Percentiles rank a stretch among this genome's conserved stretches.
These are phyloP conservation scores for Linnemannia hyalina DNA, from an alignment of 192 early-diverging fungal species.

Conservation along the genomic window DNA sequence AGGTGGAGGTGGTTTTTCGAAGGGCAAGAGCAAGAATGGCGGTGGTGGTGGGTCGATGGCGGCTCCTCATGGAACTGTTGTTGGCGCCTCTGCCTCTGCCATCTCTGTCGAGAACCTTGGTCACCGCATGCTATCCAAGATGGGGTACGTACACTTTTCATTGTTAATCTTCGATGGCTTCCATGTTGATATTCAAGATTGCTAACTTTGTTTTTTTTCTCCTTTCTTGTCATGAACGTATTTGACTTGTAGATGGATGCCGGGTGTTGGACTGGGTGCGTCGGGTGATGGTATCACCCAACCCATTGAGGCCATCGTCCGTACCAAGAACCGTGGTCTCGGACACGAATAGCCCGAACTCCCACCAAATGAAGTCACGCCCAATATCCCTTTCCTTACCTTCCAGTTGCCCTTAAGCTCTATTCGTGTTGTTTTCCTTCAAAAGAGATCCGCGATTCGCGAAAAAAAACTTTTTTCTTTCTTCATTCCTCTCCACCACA, in stretches of 20 bases:
- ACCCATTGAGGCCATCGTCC: slow-evolving; percentile 67
- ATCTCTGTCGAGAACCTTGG: slow-evolving; percentile 73
- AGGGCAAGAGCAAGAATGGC: slow-evolving; percentile 13
- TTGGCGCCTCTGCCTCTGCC: slow-evolving; percentile 66
- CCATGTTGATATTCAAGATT: background rate
- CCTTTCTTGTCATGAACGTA: background rate
- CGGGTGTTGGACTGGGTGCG: slow-evolving; percentile 62
- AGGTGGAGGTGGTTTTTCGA: background rate
- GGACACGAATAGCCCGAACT: slow-evolving; percentile 41
- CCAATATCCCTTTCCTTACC: background rate
- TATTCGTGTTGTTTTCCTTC: background rate
- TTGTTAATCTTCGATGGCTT: background rate
- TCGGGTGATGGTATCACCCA: slow-evolving; percentile 61
- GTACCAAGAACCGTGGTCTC: slow-evolving; percentile 59
- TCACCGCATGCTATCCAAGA: slow-evolving; percentile 74
- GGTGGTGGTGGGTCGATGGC: slow-evolving; percentile 16
- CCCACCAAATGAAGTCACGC: background rate
- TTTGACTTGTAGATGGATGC: slow-evolving; percentile 54
- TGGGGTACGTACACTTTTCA: slow-evolving; percentile 67
- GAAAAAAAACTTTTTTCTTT: slow-evolving; percentile 1
- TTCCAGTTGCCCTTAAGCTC: background rate
- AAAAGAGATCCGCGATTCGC: background rate
- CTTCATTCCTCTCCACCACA: slow-evolving; percentile 4
- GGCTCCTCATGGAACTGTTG: slow-evolving; percentile 64
- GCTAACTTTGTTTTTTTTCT: slow-evolving; percentile 2